Evolutionary conservation across 345 rosid genomes (phyloP), one percentile per base, ranked within the genome.

Genomic region (Eutrema heterophyllum): DNA sequence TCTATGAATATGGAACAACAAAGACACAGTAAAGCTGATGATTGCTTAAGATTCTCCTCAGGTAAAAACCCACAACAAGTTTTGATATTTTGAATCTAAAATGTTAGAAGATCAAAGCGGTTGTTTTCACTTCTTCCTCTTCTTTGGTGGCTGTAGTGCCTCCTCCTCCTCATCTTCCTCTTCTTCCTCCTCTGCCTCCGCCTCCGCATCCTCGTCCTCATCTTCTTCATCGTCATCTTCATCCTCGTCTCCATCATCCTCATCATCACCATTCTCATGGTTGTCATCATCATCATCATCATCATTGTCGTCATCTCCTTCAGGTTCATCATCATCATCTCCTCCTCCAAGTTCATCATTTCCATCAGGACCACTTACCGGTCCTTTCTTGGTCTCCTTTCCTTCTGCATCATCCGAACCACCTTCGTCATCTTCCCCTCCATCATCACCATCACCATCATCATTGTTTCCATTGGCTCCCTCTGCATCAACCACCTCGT

Each of bases 91-190:
- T 32, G 46, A 75, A 51, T 59, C 73, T 69, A 76, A 68, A 70
- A 62, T 55, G 74, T 68, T 61, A 54, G 45, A 26, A 38, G 66
- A 55, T 46, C 14, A 48, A 36, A 52, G 44, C n/a, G 0, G 9
- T 35, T 46, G 16, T 64, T 30, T 68, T 87, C 81, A 91, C 95
- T 91, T 91, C 97, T 89, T 90, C 82, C 96, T 91, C 85, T 91
- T 91, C 86, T 91, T 91, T 5, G 97, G 97, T 2, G 97, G 97
- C 84, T 89, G 97, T 29, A 89, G 88, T 0, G 97, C 83, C 41
- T 86, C 97, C 74, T 91, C 97, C 0, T 91, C 92, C 2, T 89
- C 97, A 0, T 90, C 97, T 14, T 90, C 93, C 12, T 85, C 91
- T 0, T 86, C 96, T 0, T 87, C 88, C 11, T 83, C 88, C 0